A percentile compares a stretch with the other conserved stretches of the same genome.
These are phyloP conservation scores for Aspergillus sparsus DNA, from an alignment of 495 filamentous ascomycete species.

Conservation along the genomic window DNA sequence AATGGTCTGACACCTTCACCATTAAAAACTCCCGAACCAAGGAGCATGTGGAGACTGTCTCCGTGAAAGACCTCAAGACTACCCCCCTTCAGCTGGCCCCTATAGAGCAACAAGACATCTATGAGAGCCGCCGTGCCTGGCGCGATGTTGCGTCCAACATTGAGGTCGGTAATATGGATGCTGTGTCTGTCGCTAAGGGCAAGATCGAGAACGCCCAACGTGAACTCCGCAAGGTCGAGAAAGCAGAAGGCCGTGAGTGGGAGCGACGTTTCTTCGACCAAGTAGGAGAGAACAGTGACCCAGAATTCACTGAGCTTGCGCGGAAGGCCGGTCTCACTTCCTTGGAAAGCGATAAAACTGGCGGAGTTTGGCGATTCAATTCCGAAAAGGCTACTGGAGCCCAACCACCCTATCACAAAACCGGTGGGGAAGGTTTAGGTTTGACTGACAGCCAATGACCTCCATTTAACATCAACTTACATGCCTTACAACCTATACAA, in stretches of 20 bases:
- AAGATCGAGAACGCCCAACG: slow-evolving; percentile 92
- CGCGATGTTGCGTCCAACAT: slow-evolving; percentile 79
- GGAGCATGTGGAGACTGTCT: slow-evolving; percentile 68
- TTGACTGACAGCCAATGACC: slow-evolving; percentile 21
- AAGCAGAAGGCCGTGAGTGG: slow-evolving; percentile 76
- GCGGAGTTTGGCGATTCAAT: slow-evolving; percentile 88
- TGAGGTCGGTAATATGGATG: slow-evolving; percentile 77
- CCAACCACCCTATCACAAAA: slow-evolving; percentile 45
- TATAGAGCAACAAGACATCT: slow-evolving; percentile 77
- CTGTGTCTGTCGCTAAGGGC: slow-evolving; percentile 72
- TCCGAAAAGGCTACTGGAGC: slow-evolving; percentile 57
- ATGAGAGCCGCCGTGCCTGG: slow-evolving; percentile 91
- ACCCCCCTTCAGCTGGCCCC: slow-evolving; percentile 72
- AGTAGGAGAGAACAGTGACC: slow-evolving; percentile 51
- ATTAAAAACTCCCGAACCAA: slow-evolving; percentile 75
- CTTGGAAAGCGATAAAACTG: slow-evolving; percentile 78
- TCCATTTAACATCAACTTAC: not conserved
- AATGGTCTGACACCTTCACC: slow-evolving; percentile 85
- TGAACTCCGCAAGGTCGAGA: slow-evolving; percentile 78
- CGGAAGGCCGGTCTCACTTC: slow-evolving; percentile 53
- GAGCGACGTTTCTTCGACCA: slow-evolving; percentile 79
- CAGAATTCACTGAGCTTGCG: slow-evolving; percentile 60
- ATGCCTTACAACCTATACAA: not conserved
- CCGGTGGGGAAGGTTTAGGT: slow-evolving; percentile 44
- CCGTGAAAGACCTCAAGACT: slow-evolving; percentile 59